These are phyloP conservation scores for Nectriaceae sp. DNA, from an alignment of 2,329 filamentous ascomycete species.

Conservation along the genomic window DNA sequence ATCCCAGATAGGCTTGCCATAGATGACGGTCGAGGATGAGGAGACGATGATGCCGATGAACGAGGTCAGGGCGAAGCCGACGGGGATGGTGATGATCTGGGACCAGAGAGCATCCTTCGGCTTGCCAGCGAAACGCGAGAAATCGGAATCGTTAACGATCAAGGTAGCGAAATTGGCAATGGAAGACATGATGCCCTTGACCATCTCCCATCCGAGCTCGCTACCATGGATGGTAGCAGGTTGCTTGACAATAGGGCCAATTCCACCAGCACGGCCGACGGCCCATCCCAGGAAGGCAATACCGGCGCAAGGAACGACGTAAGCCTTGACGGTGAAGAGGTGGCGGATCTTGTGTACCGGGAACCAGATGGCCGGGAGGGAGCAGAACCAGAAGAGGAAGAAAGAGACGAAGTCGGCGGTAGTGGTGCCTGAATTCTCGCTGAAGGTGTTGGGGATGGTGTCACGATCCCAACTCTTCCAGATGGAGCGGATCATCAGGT, in stretches of 20 bases:
- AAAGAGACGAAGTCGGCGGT: slow-evolving; percentile 80
- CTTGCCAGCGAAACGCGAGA: slow-evolving; percentile 78
- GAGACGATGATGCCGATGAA: slow-evolving; percentile 83
- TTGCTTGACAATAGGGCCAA: slow-evolving; percentile 80
- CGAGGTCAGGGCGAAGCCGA: slow-evolving; percentile 75
- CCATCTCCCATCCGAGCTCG: slow-evolving; percentile 76
- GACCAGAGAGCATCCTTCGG: slow-evolving; percentile 78
- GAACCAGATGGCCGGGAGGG: slow-evolving; percentile 84
- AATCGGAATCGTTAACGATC: slow-evolving; percentile 82
- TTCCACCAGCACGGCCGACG: slow-evolving; percentile 76
- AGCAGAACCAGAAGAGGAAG: slow-evolving; percentile 82
- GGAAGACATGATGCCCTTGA: slow-evolving; percentile 84
- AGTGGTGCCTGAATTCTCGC: slow-evolving; percentile 65
- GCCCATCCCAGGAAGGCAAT: slow-evolving; percentile 88
- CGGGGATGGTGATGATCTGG: slow-evolving; percentile 73
- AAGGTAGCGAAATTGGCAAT: slow-evolving; percentile 91
- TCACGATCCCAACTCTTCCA: slow-evolving; percentile 68
- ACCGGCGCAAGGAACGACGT: slow-evolving; percentile 80
- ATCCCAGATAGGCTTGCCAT: slow-evolving; percentile 70
- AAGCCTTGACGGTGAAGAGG: slow-evolving; percentile 87
- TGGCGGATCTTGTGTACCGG: slow-evolving; percentile 87
- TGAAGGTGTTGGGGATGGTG: slow-evolving; percentile 68
- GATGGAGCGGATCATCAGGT: slow-evolving; percentile 85
- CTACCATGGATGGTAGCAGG: slow-evolving; percentile 63
- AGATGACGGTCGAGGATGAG: slow-evolving; percentile 70